Conservation (phyloP, 1,139 yeast species). For the Lipomyces yarrowii region DNA sequence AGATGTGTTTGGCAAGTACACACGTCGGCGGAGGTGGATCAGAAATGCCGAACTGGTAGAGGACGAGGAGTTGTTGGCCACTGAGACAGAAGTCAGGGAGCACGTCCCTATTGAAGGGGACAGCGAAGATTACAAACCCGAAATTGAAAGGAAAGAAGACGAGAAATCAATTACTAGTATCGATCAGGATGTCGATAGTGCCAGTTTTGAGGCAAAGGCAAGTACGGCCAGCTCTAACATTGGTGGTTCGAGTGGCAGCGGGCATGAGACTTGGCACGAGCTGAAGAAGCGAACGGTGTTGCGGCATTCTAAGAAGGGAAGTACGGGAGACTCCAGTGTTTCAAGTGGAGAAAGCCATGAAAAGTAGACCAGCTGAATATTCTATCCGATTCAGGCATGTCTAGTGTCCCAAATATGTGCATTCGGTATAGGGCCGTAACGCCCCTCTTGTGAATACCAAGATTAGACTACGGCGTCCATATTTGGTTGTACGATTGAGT, state of each 20-base stretch:
- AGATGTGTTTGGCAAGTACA: conserved; percentile 85
- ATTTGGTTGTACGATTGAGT: not conserved
- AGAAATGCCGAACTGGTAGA: conserved; percentile 83
- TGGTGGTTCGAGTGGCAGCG: not conserved
- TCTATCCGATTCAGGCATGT: not conserved
- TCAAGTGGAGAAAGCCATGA: not conserved
- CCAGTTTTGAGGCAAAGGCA: not conserved
- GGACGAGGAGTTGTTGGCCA: conserved; percentile 23
- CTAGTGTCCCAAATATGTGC: not conserved
- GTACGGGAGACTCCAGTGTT: not conserved
- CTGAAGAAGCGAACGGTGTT: conserved; percentile 23
- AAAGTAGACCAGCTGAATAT: not conserved
- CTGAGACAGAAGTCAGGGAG: conserved; percentile 13
- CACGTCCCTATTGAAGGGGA: conserved; percentile 18
- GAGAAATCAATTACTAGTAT: not conserved
- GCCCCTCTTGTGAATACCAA: not conserved
- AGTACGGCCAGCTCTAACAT: not conserved
- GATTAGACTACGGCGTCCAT: not conserved
- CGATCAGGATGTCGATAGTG: conserved; percentile 3
- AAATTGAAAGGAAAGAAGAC: conserved; percentile 11
- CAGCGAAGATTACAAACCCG: conserved; percentile 24
- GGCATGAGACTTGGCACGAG: conserved; percentile 20
- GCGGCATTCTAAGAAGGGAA: conserved; percentile 15
- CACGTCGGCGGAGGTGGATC: conserved; percentile 94
- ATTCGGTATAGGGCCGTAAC: not conserved